Percentiles rank a stretch among this genome's conserved stretches.
Evolutionary conservation across 176 grass and related monocot genomes (phyloP).

Genomic region (Oryza nivara): DNA sequence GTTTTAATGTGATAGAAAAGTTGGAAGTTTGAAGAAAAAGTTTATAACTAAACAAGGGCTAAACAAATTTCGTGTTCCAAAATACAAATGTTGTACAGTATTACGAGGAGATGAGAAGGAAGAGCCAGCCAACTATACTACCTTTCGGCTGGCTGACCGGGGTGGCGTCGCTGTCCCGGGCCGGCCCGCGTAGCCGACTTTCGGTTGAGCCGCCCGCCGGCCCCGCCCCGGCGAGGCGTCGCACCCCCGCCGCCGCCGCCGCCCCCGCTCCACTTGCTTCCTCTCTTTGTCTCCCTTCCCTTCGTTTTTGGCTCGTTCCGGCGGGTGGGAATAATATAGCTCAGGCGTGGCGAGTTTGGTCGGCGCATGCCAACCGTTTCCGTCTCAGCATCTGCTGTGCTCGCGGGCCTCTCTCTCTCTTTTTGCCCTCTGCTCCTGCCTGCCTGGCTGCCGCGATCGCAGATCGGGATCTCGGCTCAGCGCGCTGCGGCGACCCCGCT

Average conservation of each 20-base stretch:
- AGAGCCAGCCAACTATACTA: background rate
- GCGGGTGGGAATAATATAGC: slow-evolving; percentile 22
- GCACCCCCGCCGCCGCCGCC: slow-evolving; percentile 20
- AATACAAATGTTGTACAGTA: background rate
- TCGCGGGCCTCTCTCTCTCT: background rate
- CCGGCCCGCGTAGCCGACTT: slow-evolving; percentile 2
- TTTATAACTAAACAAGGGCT: too few species aligned
- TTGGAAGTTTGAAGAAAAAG: too few species aligned
- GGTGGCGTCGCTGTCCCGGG: slow-evolving; percentile 33
- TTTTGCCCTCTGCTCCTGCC: slow-evolving; percentile 47
- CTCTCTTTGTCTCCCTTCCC: slow-evolving; percentile 5
- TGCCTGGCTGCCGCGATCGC: background rate
- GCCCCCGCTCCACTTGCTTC: background rate
- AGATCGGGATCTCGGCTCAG: slow-evolving; percentile 51
- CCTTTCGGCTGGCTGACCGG: slow-evolving; percentile 48
- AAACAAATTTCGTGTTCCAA: background rate
- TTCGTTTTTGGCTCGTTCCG: slow-evolving; percentile 49
- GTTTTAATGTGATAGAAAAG: too few species aligned
- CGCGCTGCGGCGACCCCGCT: background rate
- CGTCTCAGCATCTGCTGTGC: slow-evolving; percentile 29
- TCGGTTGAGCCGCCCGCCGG: slow-evolving; percentile 17
- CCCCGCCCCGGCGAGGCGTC: slow-evolving; percentile 19
- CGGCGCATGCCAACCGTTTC: slow-evolving; percentile 48
- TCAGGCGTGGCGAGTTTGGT: slow-evolving; percentile 13
- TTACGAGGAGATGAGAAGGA: background rate